Evolutionary conservation across 768 basidiomycete species (phyloP), one percentile per base, ranked within the genome.

Genomic region (Tulasnella sp.): DNA sequence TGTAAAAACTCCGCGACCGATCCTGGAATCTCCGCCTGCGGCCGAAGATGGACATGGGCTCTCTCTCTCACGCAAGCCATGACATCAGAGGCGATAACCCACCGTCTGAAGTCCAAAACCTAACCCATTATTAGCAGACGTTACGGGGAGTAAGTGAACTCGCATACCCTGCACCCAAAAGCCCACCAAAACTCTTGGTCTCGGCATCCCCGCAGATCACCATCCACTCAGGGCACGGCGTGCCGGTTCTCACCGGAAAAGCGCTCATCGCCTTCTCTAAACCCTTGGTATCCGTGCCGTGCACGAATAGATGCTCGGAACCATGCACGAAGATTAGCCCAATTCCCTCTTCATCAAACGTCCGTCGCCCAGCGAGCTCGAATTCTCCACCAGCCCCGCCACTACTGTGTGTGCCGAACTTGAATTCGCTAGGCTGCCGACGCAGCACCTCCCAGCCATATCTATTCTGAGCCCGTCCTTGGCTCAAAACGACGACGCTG

Each of bases 151-250:
- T 16, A 46, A 10, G 48, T 20, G 13, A 9, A 29, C 5, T 4
- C 18, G 6, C 79, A 5, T 57, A 79, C 79, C 79, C 79, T 42
- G 79, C 79, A 35, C 79, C 79, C 15, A 79, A 18, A 7, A 79
- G 77, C 1, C 79, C 79, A 13, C 79, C 79, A 26, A 39, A 32
- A 26, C 72, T 55, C 39, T n/a, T 39, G 7, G 16, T 39, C 29
- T 79, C 79, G n/a, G 70, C 77, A 18, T 70, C 77, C 26, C 3
- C 15, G 6, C 48, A 77, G 16, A 78, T 42, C 15, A 79, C 42
- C 11, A 78, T 48, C 79, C 79, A 79, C 46, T 79, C 79, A 11
- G 79, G 79, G 55, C 67, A 73, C 9, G 79, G 76, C 11, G 70
- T 70, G 0, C 79, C 79, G 3, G 79, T 79, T 11, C 79, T 35